A percentile compares a stretch with the other conserved stretches of the same genome.
Evolutionary conservation across 1,284 basidiomycete species (phyloP).

Genomic region (Cystobasidium pallidum): DNA sequence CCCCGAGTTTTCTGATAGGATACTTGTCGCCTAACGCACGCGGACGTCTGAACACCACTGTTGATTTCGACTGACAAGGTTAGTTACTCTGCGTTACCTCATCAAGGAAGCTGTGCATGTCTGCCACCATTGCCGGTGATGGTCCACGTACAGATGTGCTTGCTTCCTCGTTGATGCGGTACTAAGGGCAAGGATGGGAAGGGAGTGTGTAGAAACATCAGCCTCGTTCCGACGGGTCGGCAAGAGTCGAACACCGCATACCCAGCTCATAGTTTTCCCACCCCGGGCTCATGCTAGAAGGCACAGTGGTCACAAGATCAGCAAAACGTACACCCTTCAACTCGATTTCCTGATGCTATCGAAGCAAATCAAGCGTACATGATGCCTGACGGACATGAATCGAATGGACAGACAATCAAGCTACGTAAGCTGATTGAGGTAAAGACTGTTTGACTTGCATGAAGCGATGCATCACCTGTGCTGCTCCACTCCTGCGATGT

Average conservation of each 20-base stretch:
- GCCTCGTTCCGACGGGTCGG: too few relatives aligned
- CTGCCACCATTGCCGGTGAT: too few relatives aligned
- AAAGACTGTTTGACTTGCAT: not conserved
- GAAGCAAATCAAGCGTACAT: not conserved
- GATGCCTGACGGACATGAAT: not conserved
- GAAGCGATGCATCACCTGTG: not conserved
- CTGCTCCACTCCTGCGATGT: not conserved
- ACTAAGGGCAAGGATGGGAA: too few relatives aligned
- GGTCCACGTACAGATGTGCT: not conserved
- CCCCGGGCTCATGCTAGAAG: conserved; percentile 2
- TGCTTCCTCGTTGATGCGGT: not conserved
- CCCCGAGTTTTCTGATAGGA: not conserved
- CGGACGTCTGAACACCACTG: conserved; percentile 2
- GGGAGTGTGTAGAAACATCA: too few relatives aligned
- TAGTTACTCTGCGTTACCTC: too few relatives aligned
- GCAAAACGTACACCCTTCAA: too few relatives aligned
- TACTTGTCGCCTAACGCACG: not conserved
- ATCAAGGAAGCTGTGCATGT: too few relatives aligned
- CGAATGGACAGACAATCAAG: not conserved
- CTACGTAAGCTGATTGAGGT: not conserved
- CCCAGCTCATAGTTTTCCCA: conserved; percentile 4
- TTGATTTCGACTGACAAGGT: too few relatives aligned
- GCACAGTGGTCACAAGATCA: not conserved
- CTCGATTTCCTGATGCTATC: too few relatives aligned
- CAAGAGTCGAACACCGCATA: not conserved